Evolutionary conservation across 2,329 filamentous ascomycete genomes (phyloP).

Genomic region (Epichloe amarillans): DNA sequence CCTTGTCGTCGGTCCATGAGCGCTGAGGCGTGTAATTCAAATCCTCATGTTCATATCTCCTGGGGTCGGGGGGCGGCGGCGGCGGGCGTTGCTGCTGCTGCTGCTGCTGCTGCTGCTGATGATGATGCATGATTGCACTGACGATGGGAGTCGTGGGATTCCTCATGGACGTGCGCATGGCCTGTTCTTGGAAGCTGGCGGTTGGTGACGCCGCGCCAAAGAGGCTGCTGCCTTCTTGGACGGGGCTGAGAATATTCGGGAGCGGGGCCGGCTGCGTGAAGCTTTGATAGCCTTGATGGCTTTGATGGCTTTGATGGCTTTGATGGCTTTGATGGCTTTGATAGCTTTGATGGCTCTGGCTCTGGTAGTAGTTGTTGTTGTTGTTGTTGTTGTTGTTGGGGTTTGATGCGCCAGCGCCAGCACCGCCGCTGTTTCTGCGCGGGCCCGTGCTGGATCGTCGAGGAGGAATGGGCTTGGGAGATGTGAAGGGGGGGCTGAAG

Average conservation of each 20-base stretch:
- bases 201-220: conserved; percentile 28
- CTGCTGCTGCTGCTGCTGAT: conserved; percentile 21
- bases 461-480: conserved; percentile 41
- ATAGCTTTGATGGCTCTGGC: too few species aligned
- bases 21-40: conserved; percentile 36
- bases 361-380: background rate
- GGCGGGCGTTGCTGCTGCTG: conserved; percentile 3
- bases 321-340: too few species aligned
- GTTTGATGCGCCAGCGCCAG: background rate
- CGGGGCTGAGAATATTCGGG: conserved; percentile 29
- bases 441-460: conserved; percentile 46
- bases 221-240: conserved; percentile 52
- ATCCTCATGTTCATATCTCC: conserved; percentile 41
- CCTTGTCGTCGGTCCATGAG: conserved; percentile 61
- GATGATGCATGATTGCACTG: conserved; percentile 17
- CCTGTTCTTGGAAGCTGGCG: conserved; percentile 1
- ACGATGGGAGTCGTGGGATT: conserved; percentile 1
- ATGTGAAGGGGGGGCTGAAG: background rate
- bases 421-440: conserved; percentile 8
- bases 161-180: background rate
- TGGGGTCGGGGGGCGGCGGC: conserved; percentile 33
- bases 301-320: too few species aligned
- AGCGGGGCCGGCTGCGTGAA: conserved; percentile 7
- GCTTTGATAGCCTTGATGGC: conserved; percentile 1
- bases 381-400: background rate